Evolutionary conservation across 352 stramenopile genomes (phyloP).

Genomic region (Globisporangium barbulae): DNA sequence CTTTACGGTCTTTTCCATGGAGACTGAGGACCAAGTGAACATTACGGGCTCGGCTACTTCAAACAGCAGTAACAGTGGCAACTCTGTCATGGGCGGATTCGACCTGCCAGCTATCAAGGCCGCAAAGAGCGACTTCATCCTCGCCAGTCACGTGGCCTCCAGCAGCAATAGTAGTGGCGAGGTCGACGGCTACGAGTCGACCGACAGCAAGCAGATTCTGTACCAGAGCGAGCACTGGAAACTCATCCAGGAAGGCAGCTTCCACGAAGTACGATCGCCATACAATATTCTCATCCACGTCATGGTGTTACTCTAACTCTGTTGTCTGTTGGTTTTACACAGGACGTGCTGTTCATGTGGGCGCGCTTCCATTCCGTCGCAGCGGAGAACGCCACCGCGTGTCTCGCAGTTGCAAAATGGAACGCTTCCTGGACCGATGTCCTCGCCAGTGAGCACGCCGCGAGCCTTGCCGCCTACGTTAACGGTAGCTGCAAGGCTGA

Average conservation of each 20-base stretch:
- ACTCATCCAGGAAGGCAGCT: conserved; percentile 16
- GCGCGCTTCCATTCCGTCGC: conserved; percentile 24
- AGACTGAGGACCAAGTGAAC: background rate
- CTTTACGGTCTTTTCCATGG: conserved; percentile 4
- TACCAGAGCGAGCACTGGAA: conserved; percentile 15
- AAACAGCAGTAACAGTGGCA: background rate
- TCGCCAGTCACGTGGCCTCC: background rate
- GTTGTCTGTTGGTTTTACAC: background rate
- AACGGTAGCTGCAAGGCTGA: conserved; percentile 13
- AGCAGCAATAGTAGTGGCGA: background rate
- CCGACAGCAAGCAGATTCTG: conserved; percentile 12
- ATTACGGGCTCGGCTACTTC: background rate
- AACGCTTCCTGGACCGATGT: conserved; percentile 18
- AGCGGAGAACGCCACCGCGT: conserved; percentile 11
- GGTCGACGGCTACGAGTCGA: conserved; percentile 5
- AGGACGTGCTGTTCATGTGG: conserved; percentile 23
- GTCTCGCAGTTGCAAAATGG: conserved; percentile 29
- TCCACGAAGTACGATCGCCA: conserved; percentile 11
- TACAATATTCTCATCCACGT: background rate
- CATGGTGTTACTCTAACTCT: background rate
- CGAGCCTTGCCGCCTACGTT: conserved; percentile 9
- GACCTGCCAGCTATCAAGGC: background rate
- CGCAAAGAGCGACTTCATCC: conserved; percentile 18
- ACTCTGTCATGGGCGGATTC: background rate
- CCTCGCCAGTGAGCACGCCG: background rate